Evolutionary conservation across 805 yeast species (phyloP).

Genomic region (Sugiyamaella valdiviana): DNA sequence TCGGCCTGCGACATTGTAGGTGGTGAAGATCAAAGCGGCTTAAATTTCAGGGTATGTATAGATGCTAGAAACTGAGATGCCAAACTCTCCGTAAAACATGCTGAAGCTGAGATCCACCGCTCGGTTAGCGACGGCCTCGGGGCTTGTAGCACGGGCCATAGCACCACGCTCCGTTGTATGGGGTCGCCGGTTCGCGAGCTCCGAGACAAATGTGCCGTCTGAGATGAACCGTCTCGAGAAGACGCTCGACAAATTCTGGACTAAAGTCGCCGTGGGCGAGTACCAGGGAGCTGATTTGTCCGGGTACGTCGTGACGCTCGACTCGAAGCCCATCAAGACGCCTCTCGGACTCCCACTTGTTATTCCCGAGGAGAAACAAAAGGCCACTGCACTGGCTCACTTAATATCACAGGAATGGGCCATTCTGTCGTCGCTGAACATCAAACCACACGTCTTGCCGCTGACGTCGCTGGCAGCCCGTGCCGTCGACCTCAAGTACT

Average conservation of each 20-base stretch:
- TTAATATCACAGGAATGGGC: slow-evolving; percentile 86
- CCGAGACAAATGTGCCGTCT: slow-evolving; percentile 28
- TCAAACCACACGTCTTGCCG: slow-evolving; percentile 77
- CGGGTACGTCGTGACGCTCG: slow-evolving; percentile 54
- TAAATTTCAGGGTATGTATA: background rate
- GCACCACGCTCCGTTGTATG: no score
- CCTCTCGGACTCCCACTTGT: slow-evolving; percentile 70
- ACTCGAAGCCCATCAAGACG: slow-evolving; percentile 70
- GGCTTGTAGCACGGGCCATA: no score
- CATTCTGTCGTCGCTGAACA: slow-evolving; percentile 51
- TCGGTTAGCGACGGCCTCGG: no score
- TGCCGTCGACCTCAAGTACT: slow-evolving; percentile 64
- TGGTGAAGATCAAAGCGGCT: background rate
- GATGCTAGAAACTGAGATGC: no score
- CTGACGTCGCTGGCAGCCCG: slow-evolving; percentile 82
- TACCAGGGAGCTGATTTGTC: slow-evolving; percentile 6
- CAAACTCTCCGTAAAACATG: no score
- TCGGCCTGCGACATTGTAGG: slow-evolving; percentile 1
- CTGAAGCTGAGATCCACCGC: no score
- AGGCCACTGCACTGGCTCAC: slow-evolving; percentile 50
- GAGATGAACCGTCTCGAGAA: slow-evolving; percentile 67
- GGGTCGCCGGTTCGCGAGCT: slow-evolving; percentile 1
- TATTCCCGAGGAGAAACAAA: slow-evolving; percentile 51
- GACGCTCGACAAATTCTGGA: slow-evolving; percentile 40
- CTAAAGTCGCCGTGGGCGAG: slow-evolving; percentile 15